Percentiles rank a stretch among this genome's conserved stretches.
Evolutionary conservation across 345 rosid genomes (phyloP).

Genomic region (Draba incana): DNA sequence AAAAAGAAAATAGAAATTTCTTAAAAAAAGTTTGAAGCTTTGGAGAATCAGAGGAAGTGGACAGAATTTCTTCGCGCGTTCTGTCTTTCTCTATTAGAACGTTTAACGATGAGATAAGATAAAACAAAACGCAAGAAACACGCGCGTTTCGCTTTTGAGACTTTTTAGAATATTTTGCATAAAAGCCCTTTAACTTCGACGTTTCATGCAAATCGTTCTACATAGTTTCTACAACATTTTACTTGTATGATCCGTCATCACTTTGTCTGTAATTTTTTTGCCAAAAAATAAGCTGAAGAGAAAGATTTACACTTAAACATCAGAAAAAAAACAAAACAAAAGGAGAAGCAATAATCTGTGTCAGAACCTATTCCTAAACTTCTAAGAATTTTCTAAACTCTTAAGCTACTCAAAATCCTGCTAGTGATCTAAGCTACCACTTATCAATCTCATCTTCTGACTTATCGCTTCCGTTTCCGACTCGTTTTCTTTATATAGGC

Average conservation of each 20-base stretch:
- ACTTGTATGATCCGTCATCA: too few species aligned
- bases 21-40: constrained; percentile 1
- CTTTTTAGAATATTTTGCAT: too few species aligned
- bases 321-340: not conserved
- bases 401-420: constrained; percentile 13
- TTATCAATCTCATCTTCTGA: constrained; percentile 20
- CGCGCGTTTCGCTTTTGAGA: not conserved
- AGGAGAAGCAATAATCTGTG: not conserved
- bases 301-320: constrained; percentile 30
- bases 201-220: too few species aligned
- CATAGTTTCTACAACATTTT: too few species aligned
- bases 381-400: constrained; percentile 26
- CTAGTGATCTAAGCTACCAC: constrained; percentile 22
- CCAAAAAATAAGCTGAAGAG: not conserved
- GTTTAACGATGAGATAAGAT: constrained; percentile 39
- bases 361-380: constrained; percentile 21
- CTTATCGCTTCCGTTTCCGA: constrained; percentile 43
- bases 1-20: not conserved
- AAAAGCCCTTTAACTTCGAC: too few species aligned
- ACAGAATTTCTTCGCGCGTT: constrained; percentile 33
- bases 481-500: constrained; percentile 40
- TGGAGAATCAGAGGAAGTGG: constrained; percentile 41
- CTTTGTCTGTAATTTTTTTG: not conserved
- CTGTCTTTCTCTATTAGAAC: constrained; percentile 4
- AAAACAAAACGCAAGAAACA: constrained; percentile 28